Conservation (phyloP, 495 filamentous ascomycete species). For the Xylaria bambusicola region DNA sequence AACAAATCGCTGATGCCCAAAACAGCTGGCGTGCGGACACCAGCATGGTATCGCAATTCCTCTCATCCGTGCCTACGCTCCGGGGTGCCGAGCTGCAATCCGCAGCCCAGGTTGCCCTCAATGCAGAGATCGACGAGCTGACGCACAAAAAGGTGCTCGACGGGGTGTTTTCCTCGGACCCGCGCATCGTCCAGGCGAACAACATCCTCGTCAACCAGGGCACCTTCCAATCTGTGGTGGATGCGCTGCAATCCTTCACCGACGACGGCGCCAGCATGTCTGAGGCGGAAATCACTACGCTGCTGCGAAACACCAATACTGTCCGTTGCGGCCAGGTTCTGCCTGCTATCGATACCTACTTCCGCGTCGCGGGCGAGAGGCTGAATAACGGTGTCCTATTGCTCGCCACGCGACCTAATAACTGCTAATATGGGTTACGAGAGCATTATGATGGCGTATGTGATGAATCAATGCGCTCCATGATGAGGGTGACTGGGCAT, state of each 20-base stretch:
- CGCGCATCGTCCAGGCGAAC: slow-evolving; percentile 17
- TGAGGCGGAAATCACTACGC: slow-evolving; percentile 8
- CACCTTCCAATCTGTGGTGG: slow-evolving; percentile 26
- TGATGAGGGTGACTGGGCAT: too few species aligned
- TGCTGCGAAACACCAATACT: slow-evolving; percentile 11
- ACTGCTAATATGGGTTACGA: neutral
- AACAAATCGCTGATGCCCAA: slow-evolving; percentile 3
- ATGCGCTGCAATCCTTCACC: slow-evolving; percentile 19
- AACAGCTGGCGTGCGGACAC: slow-evolving; percentile 14
- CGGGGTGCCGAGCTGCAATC: slow-evolving; percentile 13
- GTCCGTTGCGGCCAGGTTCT: slow-evolving; percentile 27
- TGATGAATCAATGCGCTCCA: too few species aligned
- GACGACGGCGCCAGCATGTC: slow-evolving; percentile 17
- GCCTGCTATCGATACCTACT: slow-evolving; percentile 27
- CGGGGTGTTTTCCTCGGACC: neutral
- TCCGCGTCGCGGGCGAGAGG: slow-evolving; percentile 21
- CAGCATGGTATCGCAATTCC: slow-evolving; percentile 22
- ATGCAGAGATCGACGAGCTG: slow-evolving; percentile 24
- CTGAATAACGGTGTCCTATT: neutral
- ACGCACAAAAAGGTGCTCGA: slow-evolving; percentile 26
- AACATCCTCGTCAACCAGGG: slow-evolving; percentile 22
- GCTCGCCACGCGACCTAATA: slow-evolving; percentile 8
- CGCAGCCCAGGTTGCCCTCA: slow-evolving; percentile 18
- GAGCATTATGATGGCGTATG: too few species aligned
- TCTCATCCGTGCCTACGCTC: slow-evolving; percentile 21